These are phyloP conservation scores for Verticillium tricorpus DNA, from an alignment of 2,329 filamentous ascomycete genomes.

Conservation along the genomic window DNA sequence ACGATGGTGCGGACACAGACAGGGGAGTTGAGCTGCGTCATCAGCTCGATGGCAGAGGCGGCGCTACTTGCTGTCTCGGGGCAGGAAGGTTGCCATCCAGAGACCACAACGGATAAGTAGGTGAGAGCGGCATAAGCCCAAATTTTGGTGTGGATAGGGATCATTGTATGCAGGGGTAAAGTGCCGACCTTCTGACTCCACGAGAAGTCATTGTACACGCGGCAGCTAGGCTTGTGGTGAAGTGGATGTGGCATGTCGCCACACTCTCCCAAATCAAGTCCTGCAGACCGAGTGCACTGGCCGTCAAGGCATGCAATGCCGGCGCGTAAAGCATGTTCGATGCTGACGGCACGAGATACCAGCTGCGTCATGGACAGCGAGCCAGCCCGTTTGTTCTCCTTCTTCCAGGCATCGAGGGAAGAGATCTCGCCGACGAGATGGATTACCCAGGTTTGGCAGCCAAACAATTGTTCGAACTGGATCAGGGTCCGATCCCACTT, in stretches of 20 bases:
- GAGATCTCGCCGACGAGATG: conserved; percentile 50
- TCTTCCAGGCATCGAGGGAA: conserved; percentile 51
- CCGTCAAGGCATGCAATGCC: conserved; percentile 15
- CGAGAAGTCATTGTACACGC: conserved; percentile 1
- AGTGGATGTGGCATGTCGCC: conserved; percentile 18
- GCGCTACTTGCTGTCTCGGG: conserved; percentile 33
- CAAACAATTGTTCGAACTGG: conserved; percentile 33
- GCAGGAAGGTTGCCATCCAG: conserved; percentile 45
- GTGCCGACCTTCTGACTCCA: conserved; percentile 4
- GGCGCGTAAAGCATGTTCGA: conserved; percentile 11
- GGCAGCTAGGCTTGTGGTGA: conserved; percentile 6
- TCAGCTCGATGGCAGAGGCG: conserved; percentile 22
- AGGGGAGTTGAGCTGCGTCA: conserved; percentile 26
- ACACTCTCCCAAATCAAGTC: neutral
- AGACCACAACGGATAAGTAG: conserved; percentile 44
- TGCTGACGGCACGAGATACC: conserved; percentile 20
- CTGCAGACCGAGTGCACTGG: conserved; percentile 11
- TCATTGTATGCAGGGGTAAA: conserved; percentile 4
- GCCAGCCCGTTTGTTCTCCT: conserved; percentile 34
- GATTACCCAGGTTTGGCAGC: conserved; percentile 49
- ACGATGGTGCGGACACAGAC: conserved; percentile 33
- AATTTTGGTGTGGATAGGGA: conserved; percentile 24
- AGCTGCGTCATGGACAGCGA: conserved; percentile 42
- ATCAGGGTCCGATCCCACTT: conserved; percentile 16
- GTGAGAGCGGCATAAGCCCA: conserved; percentile 44